A percentile compares a stretch with the other conserved stretches of the same genome.
phyloP scores from a whole-genome alignment of 169 alveolate species.

The Neospora caninum region DNA sequence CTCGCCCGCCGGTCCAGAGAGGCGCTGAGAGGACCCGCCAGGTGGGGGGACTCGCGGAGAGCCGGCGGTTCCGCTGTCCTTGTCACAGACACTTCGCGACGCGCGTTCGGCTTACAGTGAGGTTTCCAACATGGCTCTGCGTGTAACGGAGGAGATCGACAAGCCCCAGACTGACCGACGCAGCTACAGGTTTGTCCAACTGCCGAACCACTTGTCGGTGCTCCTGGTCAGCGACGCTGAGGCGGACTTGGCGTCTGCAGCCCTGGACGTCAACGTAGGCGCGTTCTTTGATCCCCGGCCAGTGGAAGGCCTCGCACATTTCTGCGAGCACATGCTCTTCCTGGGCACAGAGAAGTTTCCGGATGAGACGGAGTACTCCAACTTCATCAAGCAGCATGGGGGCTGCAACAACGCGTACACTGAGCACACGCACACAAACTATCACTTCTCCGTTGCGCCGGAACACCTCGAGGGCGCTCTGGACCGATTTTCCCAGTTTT shows the following conservation, averaged over 20 bases:
- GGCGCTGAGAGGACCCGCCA: too few relatives aligned
- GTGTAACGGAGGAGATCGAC: background rate
- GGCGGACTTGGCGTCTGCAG: constrained; percentile 80
- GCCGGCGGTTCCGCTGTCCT: too few relatives aligned
- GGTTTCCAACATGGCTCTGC: background rate
- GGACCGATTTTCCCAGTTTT: constrained; percentile 5
- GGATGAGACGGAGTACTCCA: background rate
- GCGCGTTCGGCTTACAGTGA: too few relatives aligned
- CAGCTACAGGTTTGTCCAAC: constrained; percentile 36
- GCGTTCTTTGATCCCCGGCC: constrained; percentile 81
- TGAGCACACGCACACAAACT: constrained; percentile 9
- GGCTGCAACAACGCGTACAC: constrained; percentile 51
- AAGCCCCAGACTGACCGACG: background rate
- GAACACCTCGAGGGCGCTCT: constrained; percentile 5
- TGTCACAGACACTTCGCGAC: too few relatives aligned
- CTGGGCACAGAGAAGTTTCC: constrained; percentile 76
- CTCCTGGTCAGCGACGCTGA: constrained; percentile 78
- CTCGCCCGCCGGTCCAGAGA: too few relatives aligned
- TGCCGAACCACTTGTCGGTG: constrained; percentile 73
- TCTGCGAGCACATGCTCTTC: constrained; percentile 92
- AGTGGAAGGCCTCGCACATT: constrained; percentile 91
- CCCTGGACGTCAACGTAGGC: constrained; percentile 84
- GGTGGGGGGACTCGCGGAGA: too few relatives aligned
- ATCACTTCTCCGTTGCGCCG: constrained; percentile 28
- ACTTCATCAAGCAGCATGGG: constrained; percentile 29